Evolutionary conservation across 305 asterid species (phyloP), one percentile per base, ranked within the genome.

Genomic region (Stenogyne calaminthoides): DNA sequence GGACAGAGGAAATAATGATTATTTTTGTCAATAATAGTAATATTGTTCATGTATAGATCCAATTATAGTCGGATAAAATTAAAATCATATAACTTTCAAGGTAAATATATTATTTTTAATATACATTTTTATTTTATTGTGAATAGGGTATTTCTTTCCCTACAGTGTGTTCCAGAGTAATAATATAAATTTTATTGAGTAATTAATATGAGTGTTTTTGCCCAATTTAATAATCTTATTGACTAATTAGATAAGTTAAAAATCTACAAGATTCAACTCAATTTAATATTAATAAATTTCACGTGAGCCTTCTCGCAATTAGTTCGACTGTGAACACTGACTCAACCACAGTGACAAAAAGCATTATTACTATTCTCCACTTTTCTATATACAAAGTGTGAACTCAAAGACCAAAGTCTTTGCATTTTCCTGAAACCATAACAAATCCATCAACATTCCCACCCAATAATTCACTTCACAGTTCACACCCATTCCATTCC

Each of bases 301-400:
- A 29, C 65, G 73, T 69, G 54, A 49, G 16, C 9, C 34, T 12
- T 7, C n/a, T 36, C 11, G 29, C 44, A 18, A 22, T 7, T 19
- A 15, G 39, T 63, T 39, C 20, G n/a, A n/a, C n/a, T n/a, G n/a
- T n/a, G n/a, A n/a, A n/a, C 51, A 61, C 25, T 14, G 67, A 71
- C 63, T 10, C 42, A 11, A 18, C 51, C 6, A 34, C 67, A 20
- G 40, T 22, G 0, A 52, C 65, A 27, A 76, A 60, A 34, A 74
- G 14, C 58, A 49, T 16, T 37, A 37, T 15, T 27, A 25, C 32
- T 4, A 7, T 9, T 19, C 27, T 49, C 59, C 79, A 64, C 1
- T 39, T 73, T 68, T 55, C 73, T 25, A 20, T 32, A 46, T 19
- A 7, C 20, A 15, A 7, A 75, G 58, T 76, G 84, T 76, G 84